Conservation (phyloP, 2,329 filamentous ascomycete species). For the Aureobasidium uvarum region DNA sequence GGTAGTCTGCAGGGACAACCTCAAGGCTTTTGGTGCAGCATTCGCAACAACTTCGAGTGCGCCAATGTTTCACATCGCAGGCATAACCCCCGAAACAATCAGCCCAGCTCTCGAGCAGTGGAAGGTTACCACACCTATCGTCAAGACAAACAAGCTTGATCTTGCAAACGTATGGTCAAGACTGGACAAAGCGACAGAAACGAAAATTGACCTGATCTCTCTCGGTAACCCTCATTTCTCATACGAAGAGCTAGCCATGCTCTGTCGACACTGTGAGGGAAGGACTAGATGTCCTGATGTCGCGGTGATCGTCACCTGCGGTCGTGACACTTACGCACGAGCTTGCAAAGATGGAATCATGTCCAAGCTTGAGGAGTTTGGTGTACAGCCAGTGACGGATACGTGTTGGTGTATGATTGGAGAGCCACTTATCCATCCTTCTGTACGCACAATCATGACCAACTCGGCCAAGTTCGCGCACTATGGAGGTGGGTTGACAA, state of each 20-base stretch:
- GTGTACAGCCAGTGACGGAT: constrained; percentile 45
- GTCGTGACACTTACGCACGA: constrained; percentile 29
- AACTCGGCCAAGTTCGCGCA: constrained; percentile 52
- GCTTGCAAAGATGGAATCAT: constrained; percentile 38
- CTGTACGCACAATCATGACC: constrained; percentile 42
- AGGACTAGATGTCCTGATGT: constrained; percentile 30
- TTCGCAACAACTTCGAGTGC: constrained; percentile 47
- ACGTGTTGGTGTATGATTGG: constrained; percentile 52
- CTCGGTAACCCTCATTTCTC: constrained; percentile 51
- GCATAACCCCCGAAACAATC: constrained; percentile 43
- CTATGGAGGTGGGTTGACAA: constrained; percentile 39
- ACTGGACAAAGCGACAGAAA: constrained; percentile 27
- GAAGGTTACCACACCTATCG: not conserved
- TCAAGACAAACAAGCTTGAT: not conserved
- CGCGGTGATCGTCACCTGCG: constrained; percentile 28
- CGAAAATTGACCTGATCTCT: constrained; percentile 42
- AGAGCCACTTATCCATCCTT: constrained; percentile 41
- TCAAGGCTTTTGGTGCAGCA: constrained; percentile 49
- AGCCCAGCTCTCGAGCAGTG: not conserved
- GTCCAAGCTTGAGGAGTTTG: constrained; percentile 39
- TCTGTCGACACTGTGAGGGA: constrained; percentile 37
- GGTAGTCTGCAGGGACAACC: constrained; percentile 35
- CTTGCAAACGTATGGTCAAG: constrained; percentile 20
- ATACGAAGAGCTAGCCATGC: constrained; percentile 39
- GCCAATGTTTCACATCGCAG: constrained; percentile 48